Percentiles rank a stretch among this genome's conserved stretches.
These are phyloP conservation scores for Mangifera indica DNA, from an alignment of 345 rosid species.

Conservation along the genomic window DNA sequence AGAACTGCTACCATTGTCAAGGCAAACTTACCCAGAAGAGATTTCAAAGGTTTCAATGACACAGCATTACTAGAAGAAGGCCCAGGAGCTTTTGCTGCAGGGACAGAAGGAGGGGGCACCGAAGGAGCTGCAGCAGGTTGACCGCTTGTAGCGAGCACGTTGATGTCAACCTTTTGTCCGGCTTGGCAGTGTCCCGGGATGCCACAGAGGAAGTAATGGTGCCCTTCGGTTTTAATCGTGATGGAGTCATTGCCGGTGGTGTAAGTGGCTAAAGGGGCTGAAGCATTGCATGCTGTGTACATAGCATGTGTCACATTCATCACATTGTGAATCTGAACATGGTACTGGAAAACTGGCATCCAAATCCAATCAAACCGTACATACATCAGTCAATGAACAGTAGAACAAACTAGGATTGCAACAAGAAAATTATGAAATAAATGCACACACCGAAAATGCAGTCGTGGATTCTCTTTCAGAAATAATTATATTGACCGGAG, in stretches of 20 bases:
- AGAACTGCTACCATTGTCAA: conserved; percentile 20
- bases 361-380: neutral
- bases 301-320: conserved; percentile 77
- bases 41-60: conserved; percentile 23
- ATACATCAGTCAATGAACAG: neutral
- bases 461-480: neutral
- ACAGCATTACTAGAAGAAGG: conserved; percentile 44
- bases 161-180: conserved; percentile 90
- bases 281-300: conserved; percentile 71
- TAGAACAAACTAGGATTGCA: neutral
- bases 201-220: conserved; percentile 89
- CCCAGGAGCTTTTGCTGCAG: conserved; percentile 44
- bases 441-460: neutral
- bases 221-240: conserved; percentile 64
- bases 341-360: conserved; percentile 69
- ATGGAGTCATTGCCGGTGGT: conserved; percentile 87
- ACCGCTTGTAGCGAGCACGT: conserved; percentile 41
- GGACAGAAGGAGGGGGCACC: conserved; percentile 37
- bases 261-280: conserved; percentile 83
- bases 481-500: neutral
- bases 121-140: conserved; percentile 38
- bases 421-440: neutral
- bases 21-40: conserved; percentile 13
- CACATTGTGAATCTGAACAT: conserved; percentile 83
- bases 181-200: conserved; percentile 88